Evolutionary conservation across 768 basidiomycete species (phyloP), one percentile per base, ranked within the genome.

Genomic region (Tremella mesenterica): DNA sequence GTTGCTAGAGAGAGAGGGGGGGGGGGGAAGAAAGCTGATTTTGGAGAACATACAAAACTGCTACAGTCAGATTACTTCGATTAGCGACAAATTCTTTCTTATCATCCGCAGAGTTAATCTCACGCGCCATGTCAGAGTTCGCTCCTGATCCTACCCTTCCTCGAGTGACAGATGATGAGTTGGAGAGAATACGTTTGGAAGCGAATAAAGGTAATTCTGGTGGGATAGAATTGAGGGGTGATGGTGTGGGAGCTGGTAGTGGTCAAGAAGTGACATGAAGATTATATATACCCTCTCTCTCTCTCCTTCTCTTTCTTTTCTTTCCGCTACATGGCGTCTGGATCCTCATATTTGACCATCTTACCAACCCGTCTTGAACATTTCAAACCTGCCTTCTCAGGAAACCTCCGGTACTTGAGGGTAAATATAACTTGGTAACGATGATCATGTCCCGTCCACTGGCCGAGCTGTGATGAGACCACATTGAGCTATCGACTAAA

Each of bases 81-180:
- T 77, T 95, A 44, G 81, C 85, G 0, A 78, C 85, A 45, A 95
- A 95, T 62, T 83, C 83, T 13, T 92, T 87, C 74, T 77, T 95
- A 44, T 90, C 93, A 68, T 91, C 90, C 63, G 79, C 90, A 28
- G 88, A 92, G 67, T 78, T 95, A 30, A 81, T 92, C 44, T 79
- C 84, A 12, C 82, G 86, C 34, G 92, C 89, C 18, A 77, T 95
- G 56, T 80, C 81, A 44, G 82, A 84, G 57, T 93, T 91, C 71
- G 83, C 83, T 10, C 81, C 84, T 50, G 81, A 84, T 52, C 83
- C 85, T 16, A 79, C 41, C 18, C 48, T 49, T 13, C 50, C 44
- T 0, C 23, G 28, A 31, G 29, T 47, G 39, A 55, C 55, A 16
- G 68, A 67, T 34, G 63, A 62, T 14, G 60, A 66, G 30, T 21